These are phyloP conservation scores for Remersonia thermophila DNA, from an alignment of 2,329 filamentous ascomycete species.

Conservation along the genomic window DNA sequence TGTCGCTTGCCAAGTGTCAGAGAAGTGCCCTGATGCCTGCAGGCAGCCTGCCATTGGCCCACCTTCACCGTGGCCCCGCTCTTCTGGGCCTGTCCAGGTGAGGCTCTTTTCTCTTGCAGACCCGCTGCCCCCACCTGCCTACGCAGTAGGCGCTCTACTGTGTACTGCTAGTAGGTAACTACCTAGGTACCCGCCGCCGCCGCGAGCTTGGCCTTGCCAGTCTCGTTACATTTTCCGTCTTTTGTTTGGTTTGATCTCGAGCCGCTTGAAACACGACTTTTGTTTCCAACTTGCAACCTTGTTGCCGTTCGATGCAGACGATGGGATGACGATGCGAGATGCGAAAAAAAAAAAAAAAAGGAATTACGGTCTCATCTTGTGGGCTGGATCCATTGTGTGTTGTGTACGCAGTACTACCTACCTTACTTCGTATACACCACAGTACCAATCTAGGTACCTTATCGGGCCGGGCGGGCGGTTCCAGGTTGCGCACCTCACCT, in stretches of 20 bases:
- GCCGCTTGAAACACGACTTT: constrained; percentile 24
- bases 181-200: too few species aligned
- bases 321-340: too few species aligned
- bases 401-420: too few species aligned
- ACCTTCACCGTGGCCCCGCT: too few species aligned
- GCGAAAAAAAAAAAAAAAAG: too few species aligned
- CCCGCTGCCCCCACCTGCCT: constrained; percentile 8
- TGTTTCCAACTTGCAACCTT: constrained; percentile 17
- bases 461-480: not conserved
- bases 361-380: too few species aligned
- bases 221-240: constrained; percentile 3
- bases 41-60: constrained; percentile 9
- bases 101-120: constrained; percentile 17
- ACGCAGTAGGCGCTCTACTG: too few species aligned
- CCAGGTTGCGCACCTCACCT: not conserved
- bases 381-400: too few species aligned
- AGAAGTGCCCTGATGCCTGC: constrained; percentile 14
- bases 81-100: constrained; percentile 8
- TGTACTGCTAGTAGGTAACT: too few species aligned
- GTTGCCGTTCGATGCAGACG: constrained; percentile 2
- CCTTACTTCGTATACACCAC: too few species aligned
- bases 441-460: too few species aligned
- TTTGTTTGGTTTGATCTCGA: constrained; percentile 23
- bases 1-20: constrained; percentile 23
- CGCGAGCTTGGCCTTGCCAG: not conserved